Conservation (phyloP, 2,329 filamentous ascomycete species). For the Fusarium fracticaudum region DNA sequence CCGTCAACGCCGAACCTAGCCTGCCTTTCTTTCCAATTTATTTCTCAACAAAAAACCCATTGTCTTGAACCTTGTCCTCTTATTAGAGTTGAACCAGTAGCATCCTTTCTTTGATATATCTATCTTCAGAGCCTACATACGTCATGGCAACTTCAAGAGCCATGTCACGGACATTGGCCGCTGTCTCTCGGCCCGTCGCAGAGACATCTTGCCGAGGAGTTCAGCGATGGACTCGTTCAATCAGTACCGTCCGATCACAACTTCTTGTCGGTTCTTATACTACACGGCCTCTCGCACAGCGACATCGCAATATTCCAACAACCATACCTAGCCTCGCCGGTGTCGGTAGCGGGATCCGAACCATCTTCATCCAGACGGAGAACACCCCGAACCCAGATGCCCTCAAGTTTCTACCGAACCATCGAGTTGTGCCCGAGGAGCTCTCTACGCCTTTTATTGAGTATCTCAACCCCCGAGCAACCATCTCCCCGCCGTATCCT, state of each 20-base stretch:
- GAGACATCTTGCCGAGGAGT: constrained; percentile 35
- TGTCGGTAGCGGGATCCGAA: constrained; percentile 62
- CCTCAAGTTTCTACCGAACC: constrained; percentile 95
- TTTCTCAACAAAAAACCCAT: not conserved
- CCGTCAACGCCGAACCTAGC: constrained; percentile 22
- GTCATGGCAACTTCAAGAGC: constrained; percentile 41
- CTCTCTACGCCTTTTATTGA: constrained; percentile 85
- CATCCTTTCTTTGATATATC: not conserved
- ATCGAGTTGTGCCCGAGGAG: constrained; percentile 79
- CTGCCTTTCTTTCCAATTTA: constrained; percentile 1
- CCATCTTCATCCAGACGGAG: constrained; percentile 98
- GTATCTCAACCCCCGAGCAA: constrained; percentile 88
- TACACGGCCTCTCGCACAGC: constrained; percentile 35
- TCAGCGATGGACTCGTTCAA: constrained; percentile 42
- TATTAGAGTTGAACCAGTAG: not conserved
- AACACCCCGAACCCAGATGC: constrained; percentile 94
- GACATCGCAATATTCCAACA: constrained; percentile 16
- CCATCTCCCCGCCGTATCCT: constrained; percentile 86
- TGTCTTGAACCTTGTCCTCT: not conserved
- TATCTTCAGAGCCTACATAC: not conserved
- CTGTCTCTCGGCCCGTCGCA: constrained; percentile 34
- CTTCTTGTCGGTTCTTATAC: constrained; percentile 32
- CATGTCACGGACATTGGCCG: constrained; percentile 39
- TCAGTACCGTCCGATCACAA: constrained; percentile 40
- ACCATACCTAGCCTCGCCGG: constrained; percentile 37